Percentiles rank a stretch among this genome's conserved stretches.
phyloP scores from a whole-genome alignment of 2,329 filamentous ascomycete genomes.

The Harringtonia aguacate region DNA sequence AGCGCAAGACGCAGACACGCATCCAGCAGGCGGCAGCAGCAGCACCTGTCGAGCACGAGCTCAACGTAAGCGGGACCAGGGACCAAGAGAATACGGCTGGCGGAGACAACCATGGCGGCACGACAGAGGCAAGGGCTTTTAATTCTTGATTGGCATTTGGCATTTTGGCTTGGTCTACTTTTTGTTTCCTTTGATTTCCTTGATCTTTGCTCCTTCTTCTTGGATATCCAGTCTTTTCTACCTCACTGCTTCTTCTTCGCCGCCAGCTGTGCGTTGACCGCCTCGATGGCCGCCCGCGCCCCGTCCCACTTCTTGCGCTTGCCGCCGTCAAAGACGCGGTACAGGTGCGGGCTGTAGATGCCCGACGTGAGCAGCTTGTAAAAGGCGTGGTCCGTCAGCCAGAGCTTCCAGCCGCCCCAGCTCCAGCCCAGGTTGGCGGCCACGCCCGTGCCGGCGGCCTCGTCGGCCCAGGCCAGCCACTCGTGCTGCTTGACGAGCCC shows the following conservation, averaged over 20 bases:
- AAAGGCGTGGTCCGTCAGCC: conserved; percentile 25
- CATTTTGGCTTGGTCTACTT: too few species aligned
- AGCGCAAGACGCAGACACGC: conserved; percentile 8
- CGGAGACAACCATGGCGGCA: too few species aligned
- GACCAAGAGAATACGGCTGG: too few species aligned
- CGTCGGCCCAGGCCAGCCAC: conserved; percentile 29
- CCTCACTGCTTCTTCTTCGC: too few species aligned
- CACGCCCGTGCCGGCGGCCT: conserved; percentile 29
- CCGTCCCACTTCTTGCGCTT: conserved; percentile 28
- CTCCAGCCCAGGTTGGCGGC: conserved; percentile 27
- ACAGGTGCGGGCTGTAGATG: conserved; percentile 28
- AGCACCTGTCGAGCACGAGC: too few species aligned
- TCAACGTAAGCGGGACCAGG: too few species aligned
- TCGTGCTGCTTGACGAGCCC: conserved; percentile 18
- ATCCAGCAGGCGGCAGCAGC: too few species aligned
- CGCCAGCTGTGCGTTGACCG: not conserved
- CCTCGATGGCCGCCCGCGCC: conserved; percentile 25
- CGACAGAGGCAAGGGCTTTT: too few species aligned
- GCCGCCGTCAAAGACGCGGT: conserved; percentile 29
- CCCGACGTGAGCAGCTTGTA: conserved; percentile 27
- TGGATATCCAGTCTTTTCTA: too few species aligned
- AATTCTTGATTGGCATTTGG: too few species aligned
- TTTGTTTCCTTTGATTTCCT: too few species aligned
- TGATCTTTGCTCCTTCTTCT: too few species aligned
- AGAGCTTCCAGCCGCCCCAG: conserved; percentile 28